Evolutionary conservation across 2,329 filamentous ascomycete species (phyloP), one percentile per base, ranked within the genome.

Genomic region (Xylariaceae sp.): DNA sequence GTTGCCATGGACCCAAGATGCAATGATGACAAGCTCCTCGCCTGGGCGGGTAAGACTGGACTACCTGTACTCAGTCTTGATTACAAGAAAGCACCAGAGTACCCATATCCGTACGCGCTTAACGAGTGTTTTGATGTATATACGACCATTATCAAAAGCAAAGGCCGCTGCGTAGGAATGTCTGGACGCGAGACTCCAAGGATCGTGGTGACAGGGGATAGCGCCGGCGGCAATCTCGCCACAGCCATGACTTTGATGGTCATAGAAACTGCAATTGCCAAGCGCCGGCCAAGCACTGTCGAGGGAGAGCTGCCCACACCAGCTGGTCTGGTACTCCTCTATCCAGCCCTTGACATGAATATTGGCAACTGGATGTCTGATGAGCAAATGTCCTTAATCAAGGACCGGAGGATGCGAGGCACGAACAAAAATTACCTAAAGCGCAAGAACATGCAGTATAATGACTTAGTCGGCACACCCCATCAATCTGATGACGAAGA

Each of bases 331-430:
- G 79, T 97, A 0, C 78, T 96, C 46, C 85, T 95, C 54, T 99
- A 99, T 65, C 94, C 94, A 0, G 86, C 87, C 0, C 74, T 99
- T 55, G 94, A 97, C 65, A 91, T 97, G 88, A 96, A 95, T 65
- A 97, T 97, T 61, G 90, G 90, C 36, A 96, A 92, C 70, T 99
- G 94, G 94, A 97, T 99, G 92, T 92, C 89, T 0, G 92, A 97
- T 64, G 92, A 97, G 70, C 92, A 99, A 68, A 95, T 97, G 89
- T 84, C 89, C 0, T 74, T 99, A 56, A 95, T 99, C 59, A 86
- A 90, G 60, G 92, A 96, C 59, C 84, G 90, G 10, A 81, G 84
- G 54, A 85, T 85, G 67, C 81, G 90, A 21, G 86, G 85, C 62
- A 90, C 86, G 1, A 96, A 96, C 66, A 80, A 81, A 53, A 80